A percentile compares a stretch with the other conserved stretches of the same genome.
Conservation (phyloP, 257 asterid species). For the Solanum sitiens region DNA sequence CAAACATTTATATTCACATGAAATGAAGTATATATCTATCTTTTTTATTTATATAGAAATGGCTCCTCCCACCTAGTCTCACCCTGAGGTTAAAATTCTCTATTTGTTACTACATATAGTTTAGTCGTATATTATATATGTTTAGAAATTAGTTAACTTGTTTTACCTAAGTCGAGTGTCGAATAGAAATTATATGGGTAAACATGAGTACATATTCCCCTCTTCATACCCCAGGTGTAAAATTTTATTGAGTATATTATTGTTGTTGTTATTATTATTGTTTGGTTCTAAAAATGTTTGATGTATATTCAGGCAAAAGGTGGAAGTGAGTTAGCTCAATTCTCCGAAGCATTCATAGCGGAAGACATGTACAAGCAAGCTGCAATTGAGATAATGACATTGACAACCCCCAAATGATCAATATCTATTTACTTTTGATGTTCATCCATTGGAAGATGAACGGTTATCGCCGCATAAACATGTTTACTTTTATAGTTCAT, state of each 20-base stretch:
- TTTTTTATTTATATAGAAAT: neutral
- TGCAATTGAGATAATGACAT: constrained; percentile 46
- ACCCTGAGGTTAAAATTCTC: neutral
- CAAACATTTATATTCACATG: neutral
- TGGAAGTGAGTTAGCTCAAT: constrained; percentile 9
- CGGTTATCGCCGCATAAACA: neutral
- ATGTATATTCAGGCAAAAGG: constrained; percentile 31
- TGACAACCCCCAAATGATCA: constrained; percentile 21
- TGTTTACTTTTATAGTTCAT: neutral
- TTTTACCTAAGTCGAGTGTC: neutral
- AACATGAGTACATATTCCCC: neutral
- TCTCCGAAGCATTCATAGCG: constrained; percentile 27
- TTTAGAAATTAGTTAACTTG: neutral
- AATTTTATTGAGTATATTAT: neutral
- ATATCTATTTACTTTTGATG: neutral
- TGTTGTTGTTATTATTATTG: neutral
- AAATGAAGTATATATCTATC: neutral
- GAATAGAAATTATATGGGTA: neutral
- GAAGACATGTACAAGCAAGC: constrained; percentile 66
- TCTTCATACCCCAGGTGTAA: neutral
- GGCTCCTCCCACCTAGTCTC: neutral
- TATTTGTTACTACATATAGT: neutral
- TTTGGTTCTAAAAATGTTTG: neutral
- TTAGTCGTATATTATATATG: neutral
- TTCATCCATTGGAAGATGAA: neutral